Conservation (phyloP, 495 filamentous ascomycete genomes). For the Hypoxylon intermedium region DNA sequence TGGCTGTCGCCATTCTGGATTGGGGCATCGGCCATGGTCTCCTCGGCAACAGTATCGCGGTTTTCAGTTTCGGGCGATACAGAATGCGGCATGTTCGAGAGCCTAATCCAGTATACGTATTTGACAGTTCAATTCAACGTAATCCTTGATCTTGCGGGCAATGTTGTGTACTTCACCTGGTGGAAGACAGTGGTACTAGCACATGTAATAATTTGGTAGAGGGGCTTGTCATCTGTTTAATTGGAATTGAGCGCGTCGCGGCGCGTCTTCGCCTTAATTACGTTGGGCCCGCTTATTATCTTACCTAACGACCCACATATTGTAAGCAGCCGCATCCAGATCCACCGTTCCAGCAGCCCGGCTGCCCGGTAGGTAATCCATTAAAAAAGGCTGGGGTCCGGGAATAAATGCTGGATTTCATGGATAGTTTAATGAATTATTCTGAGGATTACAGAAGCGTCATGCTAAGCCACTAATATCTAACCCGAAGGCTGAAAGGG, state of each 20-base stretch:
- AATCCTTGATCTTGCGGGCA: not conserved
- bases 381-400: too few species aligned
- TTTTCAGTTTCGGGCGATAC: conserved; percentile 46
- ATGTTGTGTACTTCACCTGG: not conserved
- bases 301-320: not conserved
- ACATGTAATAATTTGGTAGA: not conserved
- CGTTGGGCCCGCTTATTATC: not conserved
- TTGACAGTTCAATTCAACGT: not conserved
- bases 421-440: not conserved
- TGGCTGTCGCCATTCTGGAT: conserved; percentile 33
- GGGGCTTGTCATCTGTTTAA: conserved; percentile 37
- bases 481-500: too few species aligned
- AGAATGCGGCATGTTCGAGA: conserved; percentile 60
- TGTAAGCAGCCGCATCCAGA: not conserved
- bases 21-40: conserved; percentile 34
- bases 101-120: not conserved
- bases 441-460: not conserved
- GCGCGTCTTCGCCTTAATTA: conserved; percentile 31
- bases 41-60: conserved; percentile 35
- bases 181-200: too few species aligned
- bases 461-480: too few species aligned
- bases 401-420: not conserved
- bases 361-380: not conserved
- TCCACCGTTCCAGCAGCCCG: not conserved
- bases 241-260: conserved; percentile 27